Evolutionary conservation across 805 yeast species (phyloP), one percentile per base, ranked within the genome.

Genomic region (Nakazawaea anatomiae): DNA sequence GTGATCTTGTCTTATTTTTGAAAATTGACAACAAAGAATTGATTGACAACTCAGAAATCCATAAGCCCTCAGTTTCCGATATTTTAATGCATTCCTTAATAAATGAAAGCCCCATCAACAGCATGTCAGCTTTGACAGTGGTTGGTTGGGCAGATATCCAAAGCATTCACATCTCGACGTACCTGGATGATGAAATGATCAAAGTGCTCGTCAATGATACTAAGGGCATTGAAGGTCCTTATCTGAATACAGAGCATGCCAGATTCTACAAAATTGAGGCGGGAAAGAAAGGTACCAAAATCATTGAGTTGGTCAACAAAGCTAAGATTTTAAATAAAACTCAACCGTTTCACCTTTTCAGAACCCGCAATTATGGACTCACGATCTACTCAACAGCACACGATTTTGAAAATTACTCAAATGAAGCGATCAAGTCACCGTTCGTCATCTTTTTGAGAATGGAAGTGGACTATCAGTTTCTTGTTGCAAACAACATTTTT

Each of bases 61-160:
- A 72, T 45, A 60, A 69, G 44, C 87, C 94, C 2, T 74, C 85
- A 3, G 72, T 87, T 11, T 76, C 96, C 0, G 96, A 90, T 64
- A 75, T 89, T 44, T 69, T 92, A 53, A 89, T 91, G 96, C 96
- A 91, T 60, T 89, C 97, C 0, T 72, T 92, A 61, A 80, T 87
- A 32, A 92, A 92, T 62, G 95, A 89, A 59, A 84, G 83, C 28
- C 94, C 96, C 0, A 73, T 92, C 41, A 67, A 77, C 52, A 72
- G 77, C 39, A 68, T 90, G 14, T 97, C 97, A 0, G 70, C 72
- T 30, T 72, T 92, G 72, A 71, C 69, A 54, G 96, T 91, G 5
- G 73, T 71, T 10, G 74, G 77, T 4, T 89, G 94, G 87, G 76
- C 85, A 30, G 72, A 74, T 10, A 79, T 90, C 6, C 74, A 75